Evolutionary conservation across 2,329 filamentous ascomycete genomes (phyloP).

Genomic region (Fusarium succisae): DNA sequence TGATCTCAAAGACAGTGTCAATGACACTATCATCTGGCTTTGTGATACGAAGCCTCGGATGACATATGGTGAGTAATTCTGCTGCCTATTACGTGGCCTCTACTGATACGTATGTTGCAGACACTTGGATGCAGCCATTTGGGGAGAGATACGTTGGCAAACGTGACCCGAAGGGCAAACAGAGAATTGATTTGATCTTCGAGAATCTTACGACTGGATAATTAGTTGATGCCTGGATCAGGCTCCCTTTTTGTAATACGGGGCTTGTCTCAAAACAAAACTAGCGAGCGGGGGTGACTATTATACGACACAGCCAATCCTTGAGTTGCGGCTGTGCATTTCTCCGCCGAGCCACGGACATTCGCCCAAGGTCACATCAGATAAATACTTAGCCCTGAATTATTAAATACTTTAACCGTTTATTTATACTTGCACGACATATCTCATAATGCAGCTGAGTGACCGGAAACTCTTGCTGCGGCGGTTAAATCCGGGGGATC

Average conservation of each 20-base stretch:
- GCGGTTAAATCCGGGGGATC: constrained; percentile 1
- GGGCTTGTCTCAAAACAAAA: background rate
- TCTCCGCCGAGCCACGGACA: background rate
- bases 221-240: background rate
- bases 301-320: background rate
- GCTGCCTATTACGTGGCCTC: background rate
- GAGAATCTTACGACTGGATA: background rate
- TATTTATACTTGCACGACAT: background rate
- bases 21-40: constrained; percentile 13
- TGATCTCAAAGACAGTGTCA: background rate
- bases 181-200: background rate
- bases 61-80: background rate
- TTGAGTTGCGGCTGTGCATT: background rate
- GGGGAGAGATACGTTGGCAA: constrained; percentile 7
- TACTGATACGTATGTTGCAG: background rate
- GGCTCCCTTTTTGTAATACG: background rate
- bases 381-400: background rate
- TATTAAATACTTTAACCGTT: background rate
- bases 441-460: background rate
- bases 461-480: background rate
- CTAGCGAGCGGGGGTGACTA: background rate
- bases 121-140: constrained; percentile 22
- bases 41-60: constrained; percentile 12
- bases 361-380: background rate
- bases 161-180: background rate